These are phyloP conservation scores for Astraeus odoratus DNA, from an alignment of 768 basidiomycete genomes.

Conservation along the genomic window DNA sequence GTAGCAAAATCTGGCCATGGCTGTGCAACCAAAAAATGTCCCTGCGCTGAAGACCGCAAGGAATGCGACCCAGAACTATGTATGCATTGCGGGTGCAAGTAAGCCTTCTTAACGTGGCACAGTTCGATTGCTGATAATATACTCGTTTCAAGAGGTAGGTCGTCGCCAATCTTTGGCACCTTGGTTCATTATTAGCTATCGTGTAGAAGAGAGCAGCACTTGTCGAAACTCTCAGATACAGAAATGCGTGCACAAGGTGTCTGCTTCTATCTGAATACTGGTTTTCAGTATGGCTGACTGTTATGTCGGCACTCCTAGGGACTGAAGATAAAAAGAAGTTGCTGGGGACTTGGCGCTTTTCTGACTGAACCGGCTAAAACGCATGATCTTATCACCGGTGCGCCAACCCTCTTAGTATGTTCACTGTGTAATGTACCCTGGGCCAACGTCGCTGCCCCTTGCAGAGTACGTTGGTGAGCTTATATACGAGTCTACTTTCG, in stretches of 20 bases:
- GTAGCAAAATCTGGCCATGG: slow-evolving; percentile 15
- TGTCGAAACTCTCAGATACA: slow-evolving; percentile 51
- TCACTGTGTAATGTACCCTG: background rate
- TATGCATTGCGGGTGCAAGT: slow-evolving; percentile 43
- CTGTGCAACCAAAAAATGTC: slow-evolving; percentile 41
- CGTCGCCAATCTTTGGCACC: background rate
- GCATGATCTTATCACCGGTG: slow-evolving; percentile 47
- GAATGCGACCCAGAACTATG: slow-evolving; percentile 73
- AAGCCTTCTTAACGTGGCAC: slow-evolving; percentile 10
- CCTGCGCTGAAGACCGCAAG: slow-evolving; percentile 41
- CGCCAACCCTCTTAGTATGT: background rate
- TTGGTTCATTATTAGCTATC: background rate
- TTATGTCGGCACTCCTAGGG: slow-evolving; percentile 22
- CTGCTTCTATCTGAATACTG: slow-evolving; percentile 1
- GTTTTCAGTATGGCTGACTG: background rate
- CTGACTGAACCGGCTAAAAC: slow-evolving; percentile 35
- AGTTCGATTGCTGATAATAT: background rate
- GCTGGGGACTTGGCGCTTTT: slow-evolving; percentile 52
- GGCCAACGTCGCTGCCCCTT: background rate
- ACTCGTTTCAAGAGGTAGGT: background rate
- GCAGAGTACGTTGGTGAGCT: slow-evolving; percentile 66
- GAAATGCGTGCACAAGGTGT: slow-evolving; percentile 37
- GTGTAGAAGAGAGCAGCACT: slow-evolving; percentile 22
- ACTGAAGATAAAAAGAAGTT: slow-evolving; percentile 36
- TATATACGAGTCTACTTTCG: slow-evolving; percentile 40